These are phyloP conservation scores for Epichloe aotearoae DNA, from an alignment of 2,329 filamentous ascomycete genomes.

Conservation along the genomic window DNA sequence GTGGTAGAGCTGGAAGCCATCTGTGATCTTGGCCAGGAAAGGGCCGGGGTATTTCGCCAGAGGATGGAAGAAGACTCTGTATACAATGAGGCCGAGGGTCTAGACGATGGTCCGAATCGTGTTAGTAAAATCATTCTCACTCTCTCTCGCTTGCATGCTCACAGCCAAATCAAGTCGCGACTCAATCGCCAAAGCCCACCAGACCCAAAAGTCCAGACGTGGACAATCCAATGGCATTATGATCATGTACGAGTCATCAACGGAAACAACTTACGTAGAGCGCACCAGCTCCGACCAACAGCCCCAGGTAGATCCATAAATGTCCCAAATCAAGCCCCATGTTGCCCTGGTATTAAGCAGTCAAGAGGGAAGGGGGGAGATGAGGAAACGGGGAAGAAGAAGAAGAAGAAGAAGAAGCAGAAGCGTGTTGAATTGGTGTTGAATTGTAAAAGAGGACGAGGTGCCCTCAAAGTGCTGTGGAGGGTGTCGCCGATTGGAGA, in stretches of 20 bases:
- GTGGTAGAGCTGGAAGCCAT: constrained; percentile 56
- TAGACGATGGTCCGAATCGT: constrained; percentile 10
- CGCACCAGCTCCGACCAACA: constrained; percentile 20
- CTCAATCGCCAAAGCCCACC: no score
- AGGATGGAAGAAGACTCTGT: constrained; percentile 50
- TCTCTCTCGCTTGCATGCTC: no score
- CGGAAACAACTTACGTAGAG: constrained; percentile 26
- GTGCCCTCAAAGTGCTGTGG: not conserved
- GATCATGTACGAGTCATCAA: not conserved
- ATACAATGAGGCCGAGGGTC: constrained; percentile 32
- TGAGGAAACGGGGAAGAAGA: not conserved
- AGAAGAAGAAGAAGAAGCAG: not conserved
- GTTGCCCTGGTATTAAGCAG: not conserved
- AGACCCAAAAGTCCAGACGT: no score
- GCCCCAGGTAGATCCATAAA: constrained; percentile 26
- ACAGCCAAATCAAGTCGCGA: no score
- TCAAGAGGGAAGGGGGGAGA: not conserved
- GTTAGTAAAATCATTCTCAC: not conserved
- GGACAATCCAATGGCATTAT: no score
- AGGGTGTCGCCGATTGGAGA: constrained; percentile 2
- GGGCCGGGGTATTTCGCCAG: constrained; percentile 53
- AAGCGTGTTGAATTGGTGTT: not conserved
- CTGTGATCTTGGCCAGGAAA: constrained; percentile 48
- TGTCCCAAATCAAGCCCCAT: constrained; percentile 21
- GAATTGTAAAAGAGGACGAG: not conserved